Evolutionary conservation across 2,329 filamentous ascomycete species (phyloP).

Genomic region (Daldinia eschscholtzii): DNA sequence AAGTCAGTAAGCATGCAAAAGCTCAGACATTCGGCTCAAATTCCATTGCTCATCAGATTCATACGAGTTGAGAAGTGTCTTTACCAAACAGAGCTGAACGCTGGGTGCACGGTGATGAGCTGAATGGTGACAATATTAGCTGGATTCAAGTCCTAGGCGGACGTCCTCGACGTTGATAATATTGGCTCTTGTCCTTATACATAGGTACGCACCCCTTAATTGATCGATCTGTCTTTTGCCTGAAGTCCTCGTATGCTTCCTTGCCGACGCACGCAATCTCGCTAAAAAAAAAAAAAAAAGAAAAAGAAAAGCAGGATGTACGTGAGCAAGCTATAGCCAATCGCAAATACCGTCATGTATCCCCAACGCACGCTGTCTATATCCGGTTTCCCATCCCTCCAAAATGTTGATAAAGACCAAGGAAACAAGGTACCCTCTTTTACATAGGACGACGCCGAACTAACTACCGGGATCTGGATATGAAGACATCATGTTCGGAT

Average conservation of each 20-base stretch:
- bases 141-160: constrained; percentile 6
- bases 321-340: constrained; percentile 27
- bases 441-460: background rate
- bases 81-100: background rate
- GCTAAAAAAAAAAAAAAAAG: constrained; percentile 18
- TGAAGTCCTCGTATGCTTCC: constrained; percentile 19
- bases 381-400: constrained; percentile 29
- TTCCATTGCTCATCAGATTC: background rate
- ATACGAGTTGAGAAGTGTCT: background rate
- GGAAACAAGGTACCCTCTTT: constrained; percentile 8
- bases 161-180: constrained; percentile 11
- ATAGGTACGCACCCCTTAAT: constrained; percentile 12
- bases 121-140: constrained; percentile 13
- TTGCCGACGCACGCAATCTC: constrained; percentile 25
- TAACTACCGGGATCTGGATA: constrained; percentile 38
- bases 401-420: constrained; percentile 21
- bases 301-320: constrained; percentile 34
- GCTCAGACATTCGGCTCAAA: background rate
- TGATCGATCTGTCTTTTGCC: constrained; percentile 26
- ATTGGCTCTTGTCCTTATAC: constrained; percentile 19
- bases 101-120: background rate
- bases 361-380: constrained; percentile 32
- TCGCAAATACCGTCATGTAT: constrained; percentile 17
- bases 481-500: constrained; percentile 41
- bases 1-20: background rate